phyloP scores from a whole-genome alignment of 495 filamentous ascomycete species.

The Darksidea phi region DNA sequence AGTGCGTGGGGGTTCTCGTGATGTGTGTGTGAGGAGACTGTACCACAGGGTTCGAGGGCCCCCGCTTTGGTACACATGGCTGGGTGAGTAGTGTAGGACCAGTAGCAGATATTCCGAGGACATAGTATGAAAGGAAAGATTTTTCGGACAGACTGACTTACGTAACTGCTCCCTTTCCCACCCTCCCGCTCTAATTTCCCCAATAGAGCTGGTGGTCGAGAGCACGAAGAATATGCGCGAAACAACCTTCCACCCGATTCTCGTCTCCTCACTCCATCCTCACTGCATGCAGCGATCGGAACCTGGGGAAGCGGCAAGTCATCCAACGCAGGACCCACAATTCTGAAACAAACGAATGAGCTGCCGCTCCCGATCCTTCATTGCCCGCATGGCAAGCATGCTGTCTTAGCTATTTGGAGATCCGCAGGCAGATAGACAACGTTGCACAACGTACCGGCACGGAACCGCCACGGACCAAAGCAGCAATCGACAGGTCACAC shows the following conservation, averaged over 20 bases:
- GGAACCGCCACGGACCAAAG: conserved; percentile 6
- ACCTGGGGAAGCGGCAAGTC: conserved; percentile 14
- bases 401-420: conserved; percentile 33
- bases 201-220: too few relatives aligned
- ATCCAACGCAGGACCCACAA: not conserved
- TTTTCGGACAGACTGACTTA: too few relatives aligned
- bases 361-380: conserved; percentile 8
- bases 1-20: too few relatives aligned
- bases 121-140: too few relatives aligned
- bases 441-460: conserved; percentile 11
- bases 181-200: too few relatives aligned
- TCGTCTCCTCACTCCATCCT: not conserved
- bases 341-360: conserved; percentile 18
- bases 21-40: too few relatives aligned
- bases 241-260: conserved; percentile 4
- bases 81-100: too few relatives aligned
- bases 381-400: conserved; percentile 19
- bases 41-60: too few relatives aligned
- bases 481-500: not conserved
- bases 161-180: too few relatives aligned
- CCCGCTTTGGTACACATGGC: too few relatives aligned
- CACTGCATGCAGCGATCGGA: conserved; percentile 11
- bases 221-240: not conserved
- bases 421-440: conserved; percentile 30
- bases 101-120: too few relatives aligned